phyloP scores from a whole-genome alignment of 23 red algal species.

The Gracilaria caudata region DNA sequence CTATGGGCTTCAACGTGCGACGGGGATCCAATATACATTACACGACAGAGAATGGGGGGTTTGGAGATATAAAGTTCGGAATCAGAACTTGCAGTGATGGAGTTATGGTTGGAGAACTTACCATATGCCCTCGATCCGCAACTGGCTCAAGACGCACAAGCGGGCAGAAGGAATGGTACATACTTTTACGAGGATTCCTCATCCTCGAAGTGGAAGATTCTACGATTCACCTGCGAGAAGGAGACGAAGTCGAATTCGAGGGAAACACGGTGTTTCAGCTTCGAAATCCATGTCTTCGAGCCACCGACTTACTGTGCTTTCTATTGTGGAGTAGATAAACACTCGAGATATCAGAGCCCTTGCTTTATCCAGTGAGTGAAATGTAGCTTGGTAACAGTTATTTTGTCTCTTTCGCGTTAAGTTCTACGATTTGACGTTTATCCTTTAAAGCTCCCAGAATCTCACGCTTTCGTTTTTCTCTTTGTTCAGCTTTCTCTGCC shows the following conservation, averaged over 20 bases:
- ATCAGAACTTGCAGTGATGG: constrained; percentile 13
- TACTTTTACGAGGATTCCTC: constrained; percentile 18
- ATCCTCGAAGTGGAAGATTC: constrained; percentile 21
- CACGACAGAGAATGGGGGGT: constrained; percentile 4
- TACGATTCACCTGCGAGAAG: constrained; percentile 3
- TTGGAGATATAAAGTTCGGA: constrained; percentile 15
- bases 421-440: constrained; percentile 20
- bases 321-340: not conserved
- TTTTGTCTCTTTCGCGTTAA: constrained; percentile 3
- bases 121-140: not conserved
- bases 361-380: not conserved
- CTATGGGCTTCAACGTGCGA: not conserved
- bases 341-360: not conserved
- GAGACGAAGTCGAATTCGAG: constrained; percentile 24
- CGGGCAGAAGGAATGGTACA: constrained; percentile 9
- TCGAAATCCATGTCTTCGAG: not conserved
- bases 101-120: constrained; percentile 15
- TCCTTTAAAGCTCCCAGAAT: constrained; percentile 31
- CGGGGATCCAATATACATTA: constrained; percentile 3
- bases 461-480: constrained; percentile 51
- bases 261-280: constrained; percentile 17
- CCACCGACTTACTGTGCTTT: constrained; percentile 5
- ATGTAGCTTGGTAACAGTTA: constrained; percentile 2
- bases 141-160: constrained; percentile 7
- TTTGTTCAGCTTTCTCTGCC: constrained; percentile 45